phyloP scores from a whole-genome alignment of 2,329 filamentous ascomycete species.

The Balansia obtecta region DNA sequence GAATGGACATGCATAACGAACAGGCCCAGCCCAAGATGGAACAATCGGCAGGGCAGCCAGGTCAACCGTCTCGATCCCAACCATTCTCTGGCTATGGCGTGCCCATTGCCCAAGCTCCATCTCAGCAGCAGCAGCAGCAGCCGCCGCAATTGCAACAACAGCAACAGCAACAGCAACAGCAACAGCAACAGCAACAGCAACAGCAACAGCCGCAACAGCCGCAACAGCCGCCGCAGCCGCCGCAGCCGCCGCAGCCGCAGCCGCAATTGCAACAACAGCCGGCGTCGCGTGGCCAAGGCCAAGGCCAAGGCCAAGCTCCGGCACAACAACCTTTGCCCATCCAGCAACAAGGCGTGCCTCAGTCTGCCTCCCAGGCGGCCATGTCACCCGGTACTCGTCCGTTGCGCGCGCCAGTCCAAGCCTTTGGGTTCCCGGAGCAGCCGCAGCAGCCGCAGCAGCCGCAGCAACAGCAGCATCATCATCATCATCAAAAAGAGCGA shows the following conservation, averaged over 20 bases:
- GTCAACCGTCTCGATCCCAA: constrained; percentile 20
- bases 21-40: constrained; percentile 34
- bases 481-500: constrained; percentile 11
- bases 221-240: no score
- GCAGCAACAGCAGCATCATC: no score
- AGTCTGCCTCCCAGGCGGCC: constrained; percentile 27
- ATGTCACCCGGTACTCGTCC: constrained; percentile 35
- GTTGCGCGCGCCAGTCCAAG: constrained; percentile 28
- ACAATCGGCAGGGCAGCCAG: constrained; percentile 9
- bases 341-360: constrained; percentile 25
- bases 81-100: constrained; percentile 31
- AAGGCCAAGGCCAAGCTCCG: no score
- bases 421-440: constrained; percentile 32
- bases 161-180: no score
- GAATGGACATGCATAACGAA: constrained; percentile 32
- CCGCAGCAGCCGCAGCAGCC: no score
- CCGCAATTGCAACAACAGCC: constrained; percentile 4
- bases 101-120: constrained; percentile 31
- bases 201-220: no score
- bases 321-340: constrained; percentile 17
- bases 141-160: constrained; percentile 13
- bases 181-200: no score
- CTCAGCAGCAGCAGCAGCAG: constrained; percentile 12
- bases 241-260: no score
- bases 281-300: constrained; percentile 2